A percentile compares a stretch with the other conserved stretches of the same genome.
Evolutionary conservation across 2,329 filamentous ascomycete species (phyloP).

Genomic region (Aureobasidium sp.): DNA sequence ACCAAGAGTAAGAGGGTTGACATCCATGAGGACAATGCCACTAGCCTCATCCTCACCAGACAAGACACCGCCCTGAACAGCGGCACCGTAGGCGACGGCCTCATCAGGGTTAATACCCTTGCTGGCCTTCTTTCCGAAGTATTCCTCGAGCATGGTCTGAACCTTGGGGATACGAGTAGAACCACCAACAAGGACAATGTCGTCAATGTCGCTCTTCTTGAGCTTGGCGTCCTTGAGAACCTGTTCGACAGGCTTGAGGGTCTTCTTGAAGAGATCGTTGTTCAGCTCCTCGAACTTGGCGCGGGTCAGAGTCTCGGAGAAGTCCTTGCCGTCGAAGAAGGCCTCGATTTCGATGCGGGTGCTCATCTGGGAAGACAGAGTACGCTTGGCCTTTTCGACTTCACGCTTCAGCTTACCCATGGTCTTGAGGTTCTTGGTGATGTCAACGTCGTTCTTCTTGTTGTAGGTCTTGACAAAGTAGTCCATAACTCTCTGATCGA

Average conservation of each 20-base stretch:
- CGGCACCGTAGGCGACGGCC: slow-evolving; percentile 95
- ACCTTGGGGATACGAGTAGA: slow-evolving; percentile 99
- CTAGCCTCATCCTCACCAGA: slow-evolving; percentile 72
- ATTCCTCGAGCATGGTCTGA: slow-evolving; percentile 88
- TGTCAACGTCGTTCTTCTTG: slow-evolving; percentile 91
- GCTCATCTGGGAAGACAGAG: slow-evolving; percentile 48
- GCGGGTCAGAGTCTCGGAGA: slow-evolving; percentile 95
- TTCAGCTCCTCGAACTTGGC: slow-evolving; percentile 99
- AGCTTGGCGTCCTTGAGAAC: slow-evolving; percentile 97
- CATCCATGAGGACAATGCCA: slow-evolving; percentile 89
- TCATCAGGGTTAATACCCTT: slow-evolving; percentile 99
- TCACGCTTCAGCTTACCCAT: slow-evolving; percentile 99
- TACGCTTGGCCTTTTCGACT: slow-evolving; percentile 99
- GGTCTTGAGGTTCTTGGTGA: slow-evolving; percentile 90
- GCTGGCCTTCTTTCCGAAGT: slow-evolving; percentile 95
- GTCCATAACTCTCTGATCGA: slow-evolving; percentile 95
- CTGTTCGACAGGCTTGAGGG: slow-evolving; percentile 96
- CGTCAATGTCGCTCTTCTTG: slow-evolving; percentile 89
- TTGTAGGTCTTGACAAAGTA: slow-evolving; percentile 96
- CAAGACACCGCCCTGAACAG: slow-evolving; percentile 92
- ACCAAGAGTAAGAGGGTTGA: slow-evolving; percentile 92
- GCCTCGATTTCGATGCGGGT: slow-evolving; percentile 72
- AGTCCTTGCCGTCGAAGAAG: slow-evolving; percentile 94
- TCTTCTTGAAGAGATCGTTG: slow-evolving; percentile 99
- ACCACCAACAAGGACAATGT: slow-evolving; percentile 96